Base-by-base conservation (phyloP, 306 rosid genomes). In the Trichosanthes truncata region DNA sequence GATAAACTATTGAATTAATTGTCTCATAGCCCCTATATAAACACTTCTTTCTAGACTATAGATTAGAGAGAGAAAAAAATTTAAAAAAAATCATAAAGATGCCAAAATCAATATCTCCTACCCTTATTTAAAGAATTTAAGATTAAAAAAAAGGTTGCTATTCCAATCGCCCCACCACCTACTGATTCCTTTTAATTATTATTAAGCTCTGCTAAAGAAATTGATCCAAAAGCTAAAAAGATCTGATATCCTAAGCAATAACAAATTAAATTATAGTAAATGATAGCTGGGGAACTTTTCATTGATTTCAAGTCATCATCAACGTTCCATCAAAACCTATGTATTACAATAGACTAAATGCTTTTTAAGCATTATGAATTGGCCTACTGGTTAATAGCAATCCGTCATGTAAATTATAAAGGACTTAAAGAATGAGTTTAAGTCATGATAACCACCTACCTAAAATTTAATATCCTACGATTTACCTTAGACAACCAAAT, bases 151-250 rank as follows among this genome's bases (percentile, higher is more conserved):
- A 13, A 43, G 77, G 1, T 45, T 14, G 56, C 55, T 71, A 20
- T 13, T 41, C 57, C 59, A 2, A 41, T 72, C 20, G 41, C 21
- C 38, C 77, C 57, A 72, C 57, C 59, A 72, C 57, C 77, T 45
- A 72, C 53, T 57, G 75, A 68, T 68, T 68, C 75, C 75, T 68
- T 68, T 41, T 21, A 68, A 68, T 68, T 68, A 68, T 61, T 61
- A 29, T 41, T 68, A 21, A 68, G 29, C 75, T 68, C 11, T 68
- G n/a, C 51, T 40, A n/a, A 68, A 41, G 20, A 68, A 68, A 68
- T 68, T 38, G 52, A 68, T n/a, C 18, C 46, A 68, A 68, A 68
- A 38, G 49, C 25, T 67, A 36, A 38, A n/a, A 68, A 68, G 75
- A 68, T 68, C 75, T 9, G 53, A 68, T 46, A 45, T 72, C 36